Conservation (phyloP, 73 alveolate genomes). For the Paramecium pentaurelia region DNA sequence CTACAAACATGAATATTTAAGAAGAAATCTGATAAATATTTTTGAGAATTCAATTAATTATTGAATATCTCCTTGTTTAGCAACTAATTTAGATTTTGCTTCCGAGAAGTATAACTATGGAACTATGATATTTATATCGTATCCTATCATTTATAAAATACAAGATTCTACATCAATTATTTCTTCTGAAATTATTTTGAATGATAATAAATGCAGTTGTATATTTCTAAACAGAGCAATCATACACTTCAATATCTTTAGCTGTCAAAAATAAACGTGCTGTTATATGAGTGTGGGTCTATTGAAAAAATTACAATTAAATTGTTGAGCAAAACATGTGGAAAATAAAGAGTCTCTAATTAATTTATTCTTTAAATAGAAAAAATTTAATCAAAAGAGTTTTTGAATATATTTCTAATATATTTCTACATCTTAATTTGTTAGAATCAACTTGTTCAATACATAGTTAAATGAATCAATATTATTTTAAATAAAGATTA, state of each 20-base stretch:
- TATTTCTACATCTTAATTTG: too few relatives aligned
- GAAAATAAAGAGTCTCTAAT: background rate
- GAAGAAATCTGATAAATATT: background rate
- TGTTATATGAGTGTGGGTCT: background rate
- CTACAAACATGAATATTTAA: background rate
- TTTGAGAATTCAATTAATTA: background rate
- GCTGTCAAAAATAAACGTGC: background rate
- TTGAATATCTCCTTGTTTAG: background rate
- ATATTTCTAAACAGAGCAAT: constrained; percentile 37
- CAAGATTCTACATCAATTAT: constrained; percentile 12
- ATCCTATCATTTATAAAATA: constrained; percentile 12
- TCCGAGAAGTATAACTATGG: background rate
- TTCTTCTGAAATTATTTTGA: background rate
- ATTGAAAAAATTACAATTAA: background rate
- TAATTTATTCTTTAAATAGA: too few relatives aligned
- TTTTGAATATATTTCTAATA: too few relatives aligned
- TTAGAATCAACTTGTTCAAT: too few relatives aligned
- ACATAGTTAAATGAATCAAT: too few relatives aligned
- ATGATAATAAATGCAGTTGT: background rate
- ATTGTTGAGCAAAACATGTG: constrained; percentile 3
- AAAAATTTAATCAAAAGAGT: too few relatives aligned
- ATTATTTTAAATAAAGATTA: too few relatives aligned
- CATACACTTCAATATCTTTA: background rate
- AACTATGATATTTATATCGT: background rate
- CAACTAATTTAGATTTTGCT: background rate